These are phyloP conservation scores for Sclerotinia spermophila DNA, from an alignment of 2,329 filamentous ascomycete genomes.

Conservation along the genomic window DNA sequence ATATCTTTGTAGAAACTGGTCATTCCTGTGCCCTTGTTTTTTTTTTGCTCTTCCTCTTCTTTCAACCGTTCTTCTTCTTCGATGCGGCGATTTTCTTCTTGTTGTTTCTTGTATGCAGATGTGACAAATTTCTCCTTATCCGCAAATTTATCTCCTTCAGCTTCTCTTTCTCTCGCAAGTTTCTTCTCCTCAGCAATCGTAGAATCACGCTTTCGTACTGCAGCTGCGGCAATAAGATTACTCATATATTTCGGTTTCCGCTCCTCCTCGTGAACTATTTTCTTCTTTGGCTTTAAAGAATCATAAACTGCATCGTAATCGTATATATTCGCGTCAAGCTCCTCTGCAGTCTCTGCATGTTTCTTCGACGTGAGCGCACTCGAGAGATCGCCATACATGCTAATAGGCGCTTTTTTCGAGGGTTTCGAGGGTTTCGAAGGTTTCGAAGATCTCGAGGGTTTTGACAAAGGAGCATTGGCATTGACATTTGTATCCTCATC, in stretches of 20 bases:
- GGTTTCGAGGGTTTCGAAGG: constrained; percentile 19
- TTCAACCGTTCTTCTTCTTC: constrained; percentile 68
- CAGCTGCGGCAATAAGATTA: constrained; percentile 67
- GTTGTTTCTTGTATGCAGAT: constrained; percentile 75
- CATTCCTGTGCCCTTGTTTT: constrained; percentile 68
- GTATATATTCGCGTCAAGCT: constrained; percentile 71
- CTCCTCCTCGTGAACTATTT: constrained; percentile 50
- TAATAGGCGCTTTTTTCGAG: constrained; percentile 38
- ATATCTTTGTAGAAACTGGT: constrained; percentile 73
- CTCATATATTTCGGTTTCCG: constrained; percentile 76
- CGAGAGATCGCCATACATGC: constrained; percentile 63
- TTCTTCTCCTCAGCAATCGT: constrained; percentile 77
- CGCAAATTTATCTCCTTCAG: constrained; percentile 74
- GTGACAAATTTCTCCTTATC: constrained; percentile 87
- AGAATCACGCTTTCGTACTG: constrained; percentile 72
- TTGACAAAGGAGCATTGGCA: constrained; percentile 22
- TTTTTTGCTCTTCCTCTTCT: constrained; percentile 62
- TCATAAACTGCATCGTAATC: constrained; percentile 85
- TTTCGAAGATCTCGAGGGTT: constrained; percentile 23
- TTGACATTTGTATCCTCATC: constrained; percentile 45
- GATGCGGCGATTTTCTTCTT: constrained; percentile 66
- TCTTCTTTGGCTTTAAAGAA: constrained; percentile 64
- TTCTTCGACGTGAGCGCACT: constrained; percentile 59
- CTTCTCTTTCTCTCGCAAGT: constrained; percentile 71
- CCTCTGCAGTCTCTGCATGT: constrained; percentile 60